A percentile compares a stretch with the other conserved stretches of the same genome.
Conservation (phyloP, 345 rosid species). For the Schrenkiella parvula region DNA sequence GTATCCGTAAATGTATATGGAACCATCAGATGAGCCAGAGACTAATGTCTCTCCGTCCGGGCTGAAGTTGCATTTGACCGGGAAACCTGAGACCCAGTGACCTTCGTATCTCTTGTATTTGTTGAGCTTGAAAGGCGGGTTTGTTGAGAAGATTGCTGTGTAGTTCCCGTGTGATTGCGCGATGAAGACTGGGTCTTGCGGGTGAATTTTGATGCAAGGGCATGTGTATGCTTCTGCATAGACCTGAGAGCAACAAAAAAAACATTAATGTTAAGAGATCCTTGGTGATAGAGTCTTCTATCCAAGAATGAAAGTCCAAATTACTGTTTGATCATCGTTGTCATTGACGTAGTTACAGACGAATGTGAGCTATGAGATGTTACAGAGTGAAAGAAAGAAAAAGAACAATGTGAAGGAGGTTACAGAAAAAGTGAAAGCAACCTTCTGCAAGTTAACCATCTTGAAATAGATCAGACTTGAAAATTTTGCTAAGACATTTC, state of each 20-base stretch:
- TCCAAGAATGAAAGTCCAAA: background rate
- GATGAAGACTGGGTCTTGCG: slow-evolving; percentile 55
- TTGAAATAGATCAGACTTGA: background rate
- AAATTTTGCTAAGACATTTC: background rate
- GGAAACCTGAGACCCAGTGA: slow-evolving; percentile 80
- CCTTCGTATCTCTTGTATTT: slow-evolving; percentile 68
- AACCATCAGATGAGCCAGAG: slow-evolving; percentile 81
- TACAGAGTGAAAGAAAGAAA: background rate
- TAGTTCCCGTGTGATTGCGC: slow-evolving; percentile 90
- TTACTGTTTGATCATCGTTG: background rate
- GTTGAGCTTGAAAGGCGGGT: slow-evolving; percentile 77
- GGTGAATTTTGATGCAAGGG: slow-evolving; percentile 67
- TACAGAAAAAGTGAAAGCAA: background rate
- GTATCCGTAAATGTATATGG: slow-evolving; percentile 50
- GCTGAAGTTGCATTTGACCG: slow-evolving; percentile 77
- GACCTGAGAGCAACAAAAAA: slow-evolving; percentile 38
- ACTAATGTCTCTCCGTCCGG: slow-evolving; percentile 58
- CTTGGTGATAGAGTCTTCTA: background rate
- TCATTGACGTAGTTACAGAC: background rate
- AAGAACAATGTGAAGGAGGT: background rate
- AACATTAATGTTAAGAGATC: background rate
- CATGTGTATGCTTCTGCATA: slow-evolving; percentile 86
- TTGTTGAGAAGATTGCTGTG: slow-evolving; percentile 73
- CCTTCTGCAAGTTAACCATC: background rate
- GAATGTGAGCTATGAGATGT: background rate